Evolutionary conservation across 345 rosid genomes (phyloP).

Genomic region (Populus davidiana): DNA sequence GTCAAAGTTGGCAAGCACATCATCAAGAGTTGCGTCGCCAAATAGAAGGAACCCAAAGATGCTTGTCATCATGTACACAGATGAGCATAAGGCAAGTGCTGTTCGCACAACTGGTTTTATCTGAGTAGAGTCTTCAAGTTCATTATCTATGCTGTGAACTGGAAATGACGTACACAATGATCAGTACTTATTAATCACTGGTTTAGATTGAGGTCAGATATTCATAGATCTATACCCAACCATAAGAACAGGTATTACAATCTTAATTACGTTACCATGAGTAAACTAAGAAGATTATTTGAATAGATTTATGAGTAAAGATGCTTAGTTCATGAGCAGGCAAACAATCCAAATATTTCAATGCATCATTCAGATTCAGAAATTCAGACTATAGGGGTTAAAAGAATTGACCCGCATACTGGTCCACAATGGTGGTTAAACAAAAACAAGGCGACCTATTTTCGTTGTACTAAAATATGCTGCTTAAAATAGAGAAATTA

Average conservation of each 20-base stretch:
- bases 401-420: neutral
- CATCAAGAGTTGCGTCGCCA: constrained; percentile 72
- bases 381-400: neutral
- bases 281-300: neutral
- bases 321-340: neutral
- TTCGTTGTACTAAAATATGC: neutral
- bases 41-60: constrained; percentile 88
- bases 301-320: neutral
- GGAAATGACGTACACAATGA: constrained; percentile 25
- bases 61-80: constrained; percentile 71
- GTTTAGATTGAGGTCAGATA: neutral
- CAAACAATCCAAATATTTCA: neutral
- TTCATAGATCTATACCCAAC: neutral
- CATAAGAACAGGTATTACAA: neutral
- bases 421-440: neutral
- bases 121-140: constrained; percentile 68
- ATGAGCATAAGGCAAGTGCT: constrained; percentile 65
- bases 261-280: neutral
- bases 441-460: neutral
- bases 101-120: constrained; percentile 66
- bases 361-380: constrained; percentile 1
- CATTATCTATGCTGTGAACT: constrained; percentile 91
- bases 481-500: neutral
- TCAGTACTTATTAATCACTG: constrained; percentile 8
- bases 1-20: constrained; percentile 91